Conservation (phyloP, 805 yeast species). For the Kodamaea jinghongensis region DNA sequence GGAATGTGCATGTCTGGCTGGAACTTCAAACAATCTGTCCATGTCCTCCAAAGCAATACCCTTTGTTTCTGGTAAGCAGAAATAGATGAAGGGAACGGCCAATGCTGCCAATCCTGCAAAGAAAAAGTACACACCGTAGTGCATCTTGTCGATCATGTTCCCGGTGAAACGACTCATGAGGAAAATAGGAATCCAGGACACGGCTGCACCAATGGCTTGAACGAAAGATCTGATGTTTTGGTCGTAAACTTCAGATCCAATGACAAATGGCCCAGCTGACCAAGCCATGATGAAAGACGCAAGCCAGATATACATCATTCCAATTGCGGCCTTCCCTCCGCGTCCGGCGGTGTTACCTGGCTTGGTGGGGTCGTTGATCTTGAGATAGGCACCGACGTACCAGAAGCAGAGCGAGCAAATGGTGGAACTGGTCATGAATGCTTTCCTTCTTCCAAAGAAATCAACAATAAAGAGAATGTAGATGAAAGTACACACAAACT, state of each 20-base stretch:
- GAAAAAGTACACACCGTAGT: slow-evolving; percentile 36
- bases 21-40: slow-evolving; percentile 26
- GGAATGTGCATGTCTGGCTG: slow-evolving; percentile 22
- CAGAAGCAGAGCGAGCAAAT: slow-evolving; percentile 36
- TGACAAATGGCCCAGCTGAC: slow-evolving; percentile 42
- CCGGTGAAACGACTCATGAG: slow-evolving; percentile 35
- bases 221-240: slow-evolving; percentile 40
- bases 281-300: slow-evolving; percentile 40
- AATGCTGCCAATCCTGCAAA: slow-evolving; percentile 33
- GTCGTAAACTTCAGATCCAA: slow-evolving; percentile 39
- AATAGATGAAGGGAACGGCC: slow-evolving; percentile 37
- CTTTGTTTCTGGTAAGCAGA: slow-evolving; percentile 37
- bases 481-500: slow-evolving; percentile 32
- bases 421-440: slow-evolving; percentile 35
- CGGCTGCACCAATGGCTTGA: slow-evolving; percentile 40
- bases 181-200: slow-evolving; percentile 39
- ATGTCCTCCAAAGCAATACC: slow-evolving; percentile 33
- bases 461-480: slow-evolving; percentile 36
- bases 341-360: slow-evolving; percentile 34
- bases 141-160: slow-evolving; percentile 34
- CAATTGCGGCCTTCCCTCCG: slow-evolving; percentile 39
- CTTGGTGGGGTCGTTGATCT: slow-evolving; percentile 31
- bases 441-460: slow-evolving; percentile 32
- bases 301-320: slow-evolving; percentile 42
- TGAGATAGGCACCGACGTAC: slow-evolving; percentile 38